Conservation (phyloP, 192 early-diverging fungal genomes). For the Backusella psychrophila region DNA sequence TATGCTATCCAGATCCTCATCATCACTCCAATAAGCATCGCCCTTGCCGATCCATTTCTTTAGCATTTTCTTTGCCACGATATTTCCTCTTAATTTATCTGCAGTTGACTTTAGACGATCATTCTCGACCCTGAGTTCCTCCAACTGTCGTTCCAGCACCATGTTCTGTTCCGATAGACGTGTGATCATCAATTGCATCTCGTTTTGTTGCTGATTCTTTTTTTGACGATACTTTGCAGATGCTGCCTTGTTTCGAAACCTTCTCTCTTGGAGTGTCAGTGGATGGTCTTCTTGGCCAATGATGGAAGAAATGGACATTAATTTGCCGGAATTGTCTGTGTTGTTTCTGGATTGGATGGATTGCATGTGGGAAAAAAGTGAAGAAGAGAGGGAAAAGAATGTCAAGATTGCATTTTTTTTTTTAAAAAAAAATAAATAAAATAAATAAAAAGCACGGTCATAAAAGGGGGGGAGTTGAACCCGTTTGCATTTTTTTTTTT, state of each 20-base stretch:
- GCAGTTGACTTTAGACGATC: constrained; percentile 39
- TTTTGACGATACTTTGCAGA: constrained; percentile 62
- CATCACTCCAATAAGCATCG: background rate
- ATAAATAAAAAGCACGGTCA: background rate
- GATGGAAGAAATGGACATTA: constrained; percentile 27
- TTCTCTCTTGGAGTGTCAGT: constrained; percentile 46
- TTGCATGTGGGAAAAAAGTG: background rate
- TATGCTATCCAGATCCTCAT: constrained; percentile 17
- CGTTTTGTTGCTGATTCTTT: constrained; percentile 56
- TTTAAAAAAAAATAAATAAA: background rate
- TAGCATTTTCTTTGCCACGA: constrained; percentile 56
- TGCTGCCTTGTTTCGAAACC: constrained; percentile 58
- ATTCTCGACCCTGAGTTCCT: constrained; percentile 49
- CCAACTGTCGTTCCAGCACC: constrained; percentile 43
- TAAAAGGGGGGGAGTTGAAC: background rate
- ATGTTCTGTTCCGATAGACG: constrained; percentile 44
- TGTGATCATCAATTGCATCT: constrained; percentile 51
- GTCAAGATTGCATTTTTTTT: background rate
- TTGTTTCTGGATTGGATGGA: constrained; percentile 2
- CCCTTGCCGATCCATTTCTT: constrained; percentile 40
- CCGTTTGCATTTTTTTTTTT: too few relatives aligned
- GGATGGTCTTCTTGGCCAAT: constrained; percentile 23
- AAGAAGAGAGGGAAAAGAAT: background rate
- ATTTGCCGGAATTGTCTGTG: background rate
- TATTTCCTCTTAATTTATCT: constrained; percentile 50